Base-by-base conservation (phyloP, 805 yeast genomes). In the Saccharomycopsis fibuligera region DNA sequence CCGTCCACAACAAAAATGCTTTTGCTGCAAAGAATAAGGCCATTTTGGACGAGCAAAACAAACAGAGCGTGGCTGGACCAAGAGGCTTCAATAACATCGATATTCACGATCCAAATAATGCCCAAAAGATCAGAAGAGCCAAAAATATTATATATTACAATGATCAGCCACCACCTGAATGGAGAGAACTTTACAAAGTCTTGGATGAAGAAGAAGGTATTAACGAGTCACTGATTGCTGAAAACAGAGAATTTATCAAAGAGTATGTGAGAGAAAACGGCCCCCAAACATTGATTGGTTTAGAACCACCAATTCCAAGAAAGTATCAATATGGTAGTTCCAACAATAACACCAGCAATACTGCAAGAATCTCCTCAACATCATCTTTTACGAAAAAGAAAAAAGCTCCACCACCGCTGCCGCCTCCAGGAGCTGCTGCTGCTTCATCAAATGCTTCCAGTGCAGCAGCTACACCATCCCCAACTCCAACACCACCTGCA, bases 201-300 rank as follows among this genome's bases (percentile, higher is more conserved):
- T 70, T 87, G 47, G 54, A 52, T 25, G 91, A 82, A 36, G 71
- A 75, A 17, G 83, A 84, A 47, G 96, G 96, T 0, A 87, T 87
- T 50, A 65, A 86, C 1, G 95, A 87, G 59, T 95, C 86, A 56
- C 83, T 85, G 90, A 86, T 87, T 62, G 93, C 90, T 0, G 91
- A 85, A 46, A 86, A 87, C 60, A 71, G 89, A 51, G 86, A 84
- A 51, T 86, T 86, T 62, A 85, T 87, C 60, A 87, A 85, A 62
- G 82, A 81, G 47, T 87, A 84, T 60, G 84, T 87, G 50, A 68
- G 78, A 3, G 70, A 81, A 58, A 82, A 79, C 61, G 87, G 93
- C 47, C 43, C 44, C 17, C 85, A 90, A 21, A 83, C 93, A 29
- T 68, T 91, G 64, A 83, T 83, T 25, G 95, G 95, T 1, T 66